Base-by-base conservation (phyloP, 257 asterid species). In the Solanum virginianum region DNA sequence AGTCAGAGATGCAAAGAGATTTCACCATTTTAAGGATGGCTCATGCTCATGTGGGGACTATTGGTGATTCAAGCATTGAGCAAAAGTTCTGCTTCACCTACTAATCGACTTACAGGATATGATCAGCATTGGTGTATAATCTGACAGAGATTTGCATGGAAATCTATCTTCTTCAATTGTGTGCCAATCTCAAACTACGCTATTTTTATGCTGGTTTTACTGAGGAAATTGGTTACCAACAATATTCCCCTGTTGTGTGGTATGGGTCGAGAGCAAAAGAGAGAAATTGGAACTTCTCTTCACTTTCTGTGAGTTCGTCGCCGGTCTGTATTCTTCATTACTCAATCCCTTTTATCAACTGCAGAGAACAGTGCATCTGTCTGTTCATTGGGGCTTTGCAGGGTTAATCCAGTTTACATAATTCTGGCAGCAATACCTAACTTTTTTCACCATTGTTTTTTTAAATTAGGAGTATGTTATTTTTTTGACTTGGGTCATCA, bases 21-120 rank as follows among this genome's bases (percentile, higher is more conserved):
- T 96, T 90, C 99, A 94, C 90, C 98, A 91, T 90, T 94, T 96
- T 86, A 91, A 87, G 81, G 85, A 93, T 32, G 99, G 99, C 79
- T 43, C 72, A 18, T 96, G 99, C 88, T 94, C 99, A 2, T 94
- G 99, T 85, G 94, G 95, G 84, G 98, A 94, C 87, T 96, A 93
- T 88, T 95, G 98, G 99, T 95, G 57, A 59, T 39, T 17, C 54
- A 18, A 70, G 15, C 54, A 39, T 53, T 51, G 47, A 77, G 56
- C 62, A 26, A 47, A 74, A 74, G 49, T 47, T 74, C 17, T 16
- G 2, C 41, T 47, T 69, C 53, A 16, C 47, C 45, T 0, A 24
- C 45, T 75, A 9, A 26, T 51, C 26, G 8, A 77, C 82, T 75
- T 75, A 53, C 15, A 14, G 13, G 43, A 22, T 75, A 49, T 75